phyloP scores from a whole-genome alignment of 495 filamentous ascomycete genomes.

The Jackrogersella multiformis region DNA sequence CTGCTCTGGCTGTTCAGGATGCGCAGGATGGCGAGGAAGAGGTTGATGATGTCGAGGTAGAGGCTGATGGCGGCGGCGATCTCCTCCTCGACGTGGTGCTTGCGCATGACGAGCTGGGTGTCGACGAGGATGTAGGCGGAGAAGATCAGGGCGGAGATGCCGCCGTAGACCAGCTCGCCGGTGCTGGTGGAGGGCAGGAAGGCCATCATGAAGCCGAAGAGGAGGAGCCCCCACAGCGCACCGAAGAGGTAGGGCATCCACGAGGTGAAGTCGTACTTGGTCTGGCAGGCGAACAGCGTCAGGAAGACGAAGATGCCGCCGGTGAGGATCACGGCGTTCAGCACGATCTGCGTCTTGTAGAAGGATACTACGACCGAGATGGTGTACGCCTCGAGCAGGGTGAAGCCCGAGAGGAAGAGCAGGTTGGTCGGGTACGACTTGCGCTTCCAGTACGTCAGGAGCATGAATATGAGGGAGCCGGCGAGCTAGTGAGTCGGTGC shows the following conservation, averaged over 20 bases:
- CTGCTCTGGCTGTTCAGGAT: conserved; percentile 90
- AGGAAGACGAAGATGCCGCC: conserved; percentile 92
- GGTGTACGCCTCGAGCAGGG: conserved; percentile 89
- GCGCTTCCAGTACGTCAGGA: conserved; percentile 96
- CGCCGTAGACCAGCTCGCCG: conserved; percentile 84
- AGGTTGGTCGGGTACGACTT: conserved; percentile 96
- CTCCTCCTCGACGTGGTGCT: conserved; percentile 98
- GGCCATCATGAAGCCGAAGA: conserved; percentile 88
- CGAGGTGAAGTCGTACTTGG: conserved; percentile 95
- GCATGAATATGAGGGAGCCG: conserved; percentile 81
- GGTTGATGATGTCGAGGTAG: conserved; percentile 95
- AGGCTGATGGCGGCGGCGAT: conserved; percentile 95
- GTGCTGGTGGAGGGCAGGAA: conserved; percentile 85
- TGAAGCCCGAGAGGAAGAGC: conserved; percentile 91
- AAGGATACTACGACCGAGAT: conserved; percentile 91
- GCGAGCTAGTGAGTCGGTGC: conserved; percentile 59
- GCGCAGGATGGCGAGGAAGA: conserved; percentile 91
- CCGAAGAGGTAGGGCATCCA: conserved; percentile 98
- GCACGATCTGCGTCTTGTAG: conserved; percentile 80
- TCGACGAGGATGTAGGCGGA: conserved; percentile 94
- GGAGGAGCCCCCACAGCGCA: conserved; percentile 83
- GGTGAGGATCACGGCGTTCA: conserved; percentile 90
- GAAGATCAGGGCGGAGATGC: conserved; percentile 85
- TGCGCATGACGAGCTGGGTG: conserved; percentile 92
- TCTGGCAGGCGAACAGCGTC: conserved; percentile 95